Base-by-base conservation (phyloP, 257 asterid genomes). In the Nicotiana tomentosiformis region DNA sequence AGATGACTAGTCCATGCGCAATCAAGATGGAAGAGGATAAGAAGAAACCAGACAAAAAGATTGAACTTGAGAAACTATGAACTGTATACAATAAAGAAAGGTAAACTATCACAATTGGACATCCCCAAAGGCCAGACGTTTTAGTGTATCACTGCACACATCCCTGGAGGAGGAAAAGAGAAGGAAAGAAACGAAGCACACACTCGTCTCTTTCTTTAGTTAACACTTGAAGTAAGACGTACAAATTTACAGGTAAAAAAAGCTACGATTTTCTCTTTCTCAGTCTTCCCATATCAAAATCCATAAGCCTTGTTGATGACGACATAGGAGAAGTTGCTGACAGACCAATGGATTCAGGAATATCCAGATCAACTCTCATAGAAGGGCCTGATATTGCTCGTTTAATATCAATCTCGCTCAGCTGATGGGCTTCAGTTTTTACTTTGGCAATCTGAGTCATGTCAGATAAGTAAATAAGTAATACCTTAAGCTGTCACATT, bases 291-390 rank as follows among this genome's bases (percentile, higher is more conserved):
- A 96, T 90, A 89, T 93, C 96, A 85, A 86, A 77, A 87, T 96
- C 96, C 95, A 89, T 93, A 11, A 96, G 93, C 88, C 99, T 90
- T 1, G 93, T 87, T 66, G 96, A 90, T 1, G 97, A 83, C 65
- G 82, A 86, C 81, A 70, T 85, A 37, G 89, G 88, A 76, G 87
- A 85, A 2, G 94, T 89, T 43, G 91, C 66, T 12, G 79, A 84
- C 65, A 96, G 86, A n/a, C 99, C 99, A 77, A 96, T 64, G 16
- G 99, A 96, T 89, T 96, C 99, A 2, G 99, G 99, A 83, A 96
- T 96, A 89, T 96, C 99, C n/a, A 96, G 97, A 81, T 90, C 90
- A 20, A 89, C 90, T n/a, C 67, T 88, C 84, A 83, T 87, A 53
- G 97, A 90, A 79, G 97, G 94, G 77, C 94, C 96, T 3, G 88